Evolutionary conservation across 1,284 basidiomycete genomes (phyloP).

Genomic region (Cryptococcus wingfieldii): DNA sequence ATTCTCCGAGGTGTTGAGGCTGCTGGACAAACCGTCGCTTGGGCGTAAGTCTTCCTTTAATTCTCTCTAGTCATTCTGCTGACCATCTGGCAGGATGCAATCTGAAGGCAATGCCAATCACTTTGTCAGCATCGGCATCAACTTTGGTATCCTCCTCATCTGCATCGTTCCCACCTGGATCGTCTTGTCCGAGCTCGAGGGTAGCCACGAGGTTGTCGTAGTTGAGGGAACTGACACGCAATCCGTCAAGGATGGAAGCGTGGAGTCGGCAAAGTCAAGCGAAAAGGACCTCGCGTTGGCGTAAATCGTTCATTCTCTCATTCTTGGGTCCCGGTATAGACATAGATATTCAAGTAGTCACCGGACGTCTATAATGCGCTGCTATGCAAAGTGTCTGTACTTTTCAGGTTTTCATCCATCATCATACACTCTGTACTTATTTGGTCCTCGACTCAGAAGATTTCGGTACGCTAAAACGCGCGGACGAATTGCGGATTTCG

Average conservation of each 20-base stretch:
- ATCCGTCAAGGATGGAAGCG: slow-evolving; percentile 65
- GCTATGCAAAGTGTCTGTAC: not conserved
- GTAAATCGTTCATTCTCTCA: slow-evolving; percentile 7
- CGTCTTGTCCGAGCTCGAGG: slow-evolving; percentile 19
- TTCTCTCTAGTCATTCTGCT: not conserved
- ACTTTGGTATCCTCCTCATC: slow-evolving; percentile 26
- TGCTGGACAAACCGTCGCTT: slow-evolving; percentile 28
- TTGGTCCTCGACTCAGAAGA: not conserved
- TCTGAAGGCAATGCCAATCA: slow-evolving; percentile 26
- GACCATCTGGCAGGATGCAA: slow-evolving; percentile 17
- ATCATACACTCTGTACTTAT: not conserved
- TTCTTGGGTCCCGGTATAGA: not conserved
- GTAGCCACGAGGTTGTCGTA: slow-evolving; percentile 17
- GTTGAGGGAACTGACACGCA: slow-evolving; percentile 22
- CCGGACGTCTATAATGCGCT: not conserved
- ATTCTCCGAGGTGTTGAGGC: slow-evolving; percentile 28
- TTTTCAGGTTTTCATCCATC: not conserved
- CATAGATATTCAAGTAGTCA: not conserved
- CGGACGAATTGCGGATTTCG: too few species aligned
- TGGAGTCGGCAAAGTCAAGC: slow-evolving; percentile 60
- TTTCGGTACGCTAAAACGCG: too few species aligned
- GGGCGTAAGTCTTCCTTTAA: slow-evolving; percentile 22
- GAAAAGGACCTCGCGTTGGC: not conserved
- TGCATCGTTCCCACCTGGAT: slow-evolving; percentile 23
- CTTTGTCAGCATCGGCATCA: slow-evolving; percentile 26